phyloP scores from a whole-genome alignment of 768 basidiomycete genomes.

The Mycena indigotica region DNA sequence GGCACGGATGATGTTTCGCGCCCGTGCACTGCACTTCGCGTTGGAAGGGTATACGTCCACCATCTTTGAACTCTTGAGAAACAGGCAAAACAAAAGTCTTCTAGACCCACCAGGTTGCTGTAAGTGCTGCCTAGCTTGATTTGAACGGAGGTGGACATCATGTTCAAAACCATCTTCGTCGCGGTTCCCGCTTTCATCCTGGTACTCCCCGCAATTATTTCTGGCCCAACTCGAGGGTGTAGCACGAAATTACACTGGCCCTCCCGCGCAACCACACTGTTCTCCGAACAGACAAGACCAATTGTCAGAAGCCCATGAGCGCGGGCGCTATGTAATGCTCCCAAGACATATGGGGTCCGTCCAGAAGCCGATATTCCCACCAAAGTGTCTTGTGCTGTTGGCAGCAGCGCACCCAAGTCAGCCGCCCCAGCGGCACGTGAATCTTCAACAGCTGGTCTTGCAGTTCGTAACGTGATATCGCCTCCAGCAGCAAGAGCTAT shows the following conservation, averaged over 20 bases:
- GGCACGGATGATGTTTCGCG: slow-evolving; percentile 34
- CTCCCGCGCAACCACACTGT: slow-evolving; percentile 28
- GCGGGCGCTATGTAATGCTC: slow-evolving; percentile 30
- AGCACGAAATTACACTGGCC: slow-evolving; percentile 30
- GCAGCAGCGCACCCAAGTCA: slow-evolving; percentile 29
- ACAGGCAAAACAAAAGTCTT: background rate
- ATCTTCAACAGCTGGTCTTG: slow-evolving; percentile 37
- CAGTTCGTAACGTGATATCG: slow-evolving; percentile 31
- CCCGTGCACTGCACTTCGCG: slow-evolving; percentile 32
- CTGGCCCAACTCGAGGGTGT: slow-evolving; percentile 35
- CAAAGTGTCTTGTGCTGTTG: slow-evolving; percentile 30
- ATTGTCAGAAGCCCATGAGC: slow-evolving; percentile 30
- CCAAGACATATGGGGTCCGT: slow-evolving; percentile 39
- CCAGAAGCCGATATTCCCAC: slow-evolving; percentile 39
- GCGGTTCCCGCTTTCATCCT: slow-evolving; percentile 41
- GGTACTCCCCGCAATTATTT: slow-evolving; percentile 37
- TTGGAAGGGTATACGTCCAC: slow-evolving; percentile 36
- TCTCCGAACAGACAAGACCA: slow-evolving; percentile 32
- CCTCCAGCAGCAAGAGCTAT: slow-evolving; percentile 30
- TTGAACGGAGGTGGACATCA: slow-evolving; percentile 39
- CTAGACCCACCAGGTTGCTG: slow-evolving; percentile 35
- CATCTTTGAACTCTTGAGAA: slow-evolving; percentile 29
- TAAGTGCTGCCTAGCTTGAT: slow-evolving; percentile 38
- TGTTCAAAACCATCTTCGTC: slow-evolving; percentile 41
- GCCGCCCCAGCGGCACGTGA: slow-evolving; percentile 28